Conservation (phyloP, 768 basidiomycete species). For the Hypholoma sublateritium region DNA sequence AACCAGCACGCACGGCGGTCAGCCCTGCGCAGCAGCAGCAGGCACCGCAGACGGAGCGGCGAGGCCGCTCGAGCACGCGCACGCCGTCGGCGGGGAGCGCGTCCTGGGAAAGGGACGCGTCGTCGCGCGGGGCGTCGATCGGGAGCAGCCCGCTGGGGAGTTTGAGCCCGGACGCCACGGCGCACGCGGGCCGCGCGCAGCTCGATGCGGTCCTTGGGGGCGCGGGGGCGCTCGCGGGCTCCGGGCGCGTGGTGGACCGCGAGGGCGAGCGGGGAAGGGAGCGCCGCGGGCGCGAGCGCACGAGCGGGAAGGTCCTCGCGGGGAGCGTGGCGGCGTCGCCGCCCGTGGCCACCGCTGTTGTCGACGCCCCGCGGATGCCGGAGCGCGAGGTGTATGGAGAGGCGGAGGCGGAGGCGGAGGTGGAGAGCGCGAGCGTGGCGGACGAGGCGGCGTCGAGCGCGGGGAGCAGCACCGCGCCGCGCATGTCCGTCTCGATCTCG, state of each 20-base stretch:
- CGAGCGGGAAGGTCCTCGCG: slow-evolving; percentile 34
- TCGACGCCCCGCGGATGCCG: not conserved
- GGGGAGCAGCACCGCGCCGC: not conserved
- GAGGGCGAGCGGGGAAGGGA: slow-evolving; percentile 26
- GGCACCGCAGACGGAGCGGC: slow-evolving; percentile 25
- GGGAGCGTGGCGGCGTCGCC: slow-evolving; percentile 30
- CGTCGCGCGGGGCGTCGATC: slow-evolving; percentile 21
- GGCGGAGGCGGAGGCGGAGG: not conserved
- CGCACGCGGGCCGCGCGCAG: slow-evolving; percentile 5
- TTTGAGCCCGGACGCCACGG: not conserved
- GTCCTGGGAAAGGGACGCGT: slow-evolving; percentile 45
- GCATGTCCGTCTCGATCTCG: not conserved
- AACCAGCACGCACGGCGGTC: slow-evolving; percentile 9
- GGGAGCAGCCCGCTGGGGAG: slow-evolving; percentile 29
- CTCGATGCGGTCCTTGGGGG: slow-evolving; percentile 22
- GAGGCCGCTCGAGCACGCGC: slow-evolving; percentile 57
- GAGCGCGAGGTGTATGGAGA: not conserved
- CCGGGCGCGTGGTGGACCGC: slow-evolving; percentile 31
- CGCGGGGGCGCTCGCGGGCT: slow-evolving; percentile 25
- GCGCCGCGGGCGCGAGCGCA: slow-evolving; percentile 41
- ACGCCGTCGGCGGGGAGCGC: slow-evolving; percentile 39
- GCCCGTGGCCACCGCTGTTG: slow-evolving; percentile 14
- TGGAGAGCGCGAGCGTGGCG: slow-evolving; percentile 3
- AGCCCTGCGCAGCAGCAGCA: slow-evolving; percentile 11
- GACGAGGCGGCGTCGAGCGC: not conserved